Conservation (phyloP, 2,329 filamentous ascomycete species). For the Trichoderma guizhouense region DNA sequence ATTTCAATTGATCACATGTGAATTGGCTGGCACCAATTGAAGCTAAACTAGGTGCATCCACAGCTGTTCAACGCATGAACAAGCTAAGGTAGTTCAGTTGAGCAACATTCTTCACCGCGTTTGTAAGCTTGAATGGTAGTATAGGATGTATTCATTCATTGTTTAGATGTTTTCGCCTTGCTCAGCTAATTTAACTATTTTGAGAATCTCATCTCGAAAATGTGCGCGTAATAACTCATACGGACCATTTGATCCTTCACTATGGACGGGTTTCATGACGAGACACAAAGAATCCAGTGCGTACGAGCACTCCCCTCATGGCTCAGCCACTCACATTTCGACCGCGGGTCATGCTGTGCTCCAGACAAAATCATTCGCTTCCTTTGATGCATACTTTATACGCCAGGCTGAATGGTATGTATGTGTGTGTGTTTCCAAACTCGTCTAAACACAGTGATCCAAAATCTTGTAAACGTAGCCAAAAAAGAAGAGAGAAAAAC, state of each 20-base stretch:
- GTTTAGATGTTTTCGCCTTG: not conserved
- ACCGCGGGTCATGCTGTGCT: not conserved
- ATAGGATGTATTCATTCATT: not conserved
- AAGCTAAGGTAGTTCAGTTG: not conserved
- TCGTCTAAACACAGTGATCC: constrained; percentile 5
- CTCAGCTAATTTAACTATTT: not conserved
- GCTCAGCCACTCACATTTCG: not conserved
- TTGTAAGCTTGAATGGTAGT: not conserved
- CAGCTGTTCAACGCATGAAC: not conserved
- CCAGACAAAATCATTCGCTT: not conserved
- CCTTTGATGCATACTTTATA: not conserved
- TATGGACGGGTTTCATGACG: not conserved
- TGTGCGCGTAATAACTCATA: not conserved
- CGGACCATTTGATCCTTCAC: not conserved
- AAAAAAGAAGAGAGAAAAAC: not conserved
- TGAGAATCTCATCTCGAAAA: not conserved
- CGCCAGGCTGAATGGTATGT: constrained; percentile 5
- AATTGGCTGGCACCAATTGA: not conserved
- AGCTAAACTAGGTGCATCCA: not conserved
- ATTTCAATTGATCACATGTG: not conserved
- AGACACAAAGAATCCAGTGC: not conserved
- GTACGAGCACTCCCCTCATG: not conserved
- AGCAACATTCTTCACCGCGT: not conserved
- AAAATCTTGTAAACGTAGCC: constrained; percentile 9
- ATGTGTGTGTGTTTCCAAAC: constrained; percentile 5